Evolutionary conservation across 805 yeast genomes (phyloP).

Genomic region (Wickerhamiella australiensis): DNA sequence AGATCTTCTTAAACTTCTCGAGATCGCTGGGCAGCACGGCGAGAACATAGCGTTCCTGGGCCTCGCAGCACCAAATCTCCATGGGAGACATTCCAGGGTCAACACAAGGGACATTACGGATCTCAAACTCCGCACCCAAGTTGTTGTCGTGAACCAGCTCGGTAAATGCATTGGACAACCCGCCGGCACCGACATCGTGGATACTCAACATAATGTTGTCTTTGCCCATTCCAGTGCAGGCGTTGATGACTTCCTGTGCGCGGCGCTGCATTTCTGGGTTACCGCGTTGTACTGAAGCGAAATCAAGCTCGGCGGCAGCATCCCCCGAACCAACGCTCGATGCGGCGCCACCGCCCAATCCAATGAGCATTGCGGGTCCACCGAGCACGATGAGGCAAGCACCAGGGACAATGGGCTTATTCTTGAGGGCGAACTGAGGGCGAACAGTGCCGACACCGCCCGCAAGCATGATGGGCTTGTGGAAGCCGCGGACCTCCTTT

Average conservation of each 20-base stretch:
- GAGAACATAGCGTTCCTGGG: conserved; percentile 94
- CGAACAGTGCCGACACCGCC: conserved; percentile 98
- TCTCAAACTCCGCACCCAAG: conserved; percentile 84
- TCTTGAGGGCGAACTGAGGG: conserved; percentile 82
- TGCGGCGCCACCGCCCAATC: conserved; percentile 99
- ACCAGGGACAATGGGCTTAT: conserved; percentile 81
- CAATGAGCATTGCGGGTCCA: conserved; percentile 96
- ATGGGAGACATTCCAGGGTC: conserved; percentile 99
- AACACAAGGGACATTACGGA: conserved; percentile 76
- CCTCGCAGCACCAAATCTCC: conserved; percentile 99
- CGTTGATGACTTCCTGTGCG: conserved; percentile 94
- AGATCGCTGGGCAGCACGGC: conserved; percentile 78
- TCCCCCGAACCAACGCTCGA: conserved; percentile 85
- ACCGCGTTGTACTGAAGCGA: conserved; percentile 98
- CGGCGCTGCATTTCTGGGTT: conserved; percentile 99
- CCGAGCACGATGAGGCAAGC: conserved; percentile 86
- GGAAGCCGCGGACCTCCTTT: conserved; percentile 85
- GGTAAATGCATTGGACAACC: conserved; percentile 91
- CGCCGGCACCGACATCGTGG: conserved; percentile 99
- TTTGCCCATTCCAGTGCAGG: conserved; percentile 75
- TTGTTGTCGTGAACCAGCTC: conserved; percentile 96
- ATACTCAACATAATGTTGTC: conserved; percentile 78
- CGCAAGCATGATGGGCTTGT: conserved; percentile 97
- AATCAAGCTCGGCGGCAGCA: conserved; percentile 90
- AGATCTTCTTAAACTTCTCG: conserved; percentile 57